Percentiles rank a stretch among this genome's conserved stretches.
Conservation (phyloP, 139 green algal species). For the Deuterostichococcus epilithicus region DNA sequence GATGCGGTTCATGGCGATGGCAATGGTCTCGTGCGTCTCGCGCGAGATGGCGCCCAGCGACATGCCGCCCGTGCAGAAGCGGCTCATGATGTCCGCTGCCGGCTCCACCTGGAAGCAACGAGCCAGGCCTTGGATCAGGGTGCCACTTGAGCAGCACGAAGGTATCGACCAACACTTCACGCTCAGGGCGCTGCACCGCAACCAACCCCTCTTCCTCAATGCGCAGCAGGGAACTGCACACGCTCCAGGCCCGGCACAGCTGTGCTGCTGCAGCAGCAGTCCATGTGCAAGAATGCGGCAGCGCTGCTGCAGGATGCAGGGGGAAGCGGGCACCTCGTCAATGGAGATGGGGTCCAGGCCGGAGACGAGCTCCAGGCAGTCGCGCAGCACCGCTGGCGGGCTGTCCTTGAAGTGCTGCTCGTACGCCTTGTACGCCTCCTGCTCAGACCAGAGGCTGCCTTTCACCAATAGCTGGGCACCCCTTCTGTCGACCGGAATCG, state of each 20-base stretch:
- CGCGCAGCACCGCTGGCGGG: constrained; percentile 77
- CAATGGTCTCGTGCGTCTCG: constrained; percentile 98
- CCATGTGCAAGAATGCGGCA: constrained; percentile 19
- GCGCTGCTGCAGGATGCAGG: too few species aligned
- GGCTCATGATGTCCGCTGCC: constrained; percentile 80
- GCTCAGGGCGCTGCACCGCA: too few species aligned
- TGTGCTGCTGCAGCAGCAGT: too few species aligned
- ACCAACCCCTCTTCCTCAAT: too few species aligned
- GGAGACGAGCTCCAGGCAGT: constrained; percentile 83
- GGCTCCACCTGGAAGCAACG: constrained; percentile 65
- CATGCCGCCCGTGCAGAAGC: constrained; percentile 99
- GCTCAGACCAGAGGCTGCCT: too few species aligned
- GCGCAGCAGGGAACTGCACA: too few species aligned
- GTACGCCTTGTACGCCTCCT: constrained; percentile 82
- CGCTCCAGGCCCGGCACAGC: too few species aligned
- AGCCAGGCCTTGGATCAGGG: too few species aligned
- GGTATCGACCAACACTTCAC: too few species aligned
- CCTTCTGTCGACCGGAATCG: too few species aligned
- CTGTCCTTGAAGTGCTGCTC: constrained; percentile 78
- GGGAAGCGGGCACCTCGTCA: constrained; percentile 48
- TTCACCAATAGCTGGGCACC: too few species aligned
- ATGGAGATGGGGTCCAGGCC: constrained; percentile 61
- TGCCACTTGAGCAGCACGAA: too few species aligned
- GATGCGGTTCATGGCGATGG: constrained; percentile 98
- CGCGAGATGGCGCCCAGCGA: constrained; percentile 93